Evolutionary conservation across 2,329 filamentous ascomycete species (phyloP), one percentile per base, ranked within the genome.

Genomic region (Hypocreales sp.): DNA sequence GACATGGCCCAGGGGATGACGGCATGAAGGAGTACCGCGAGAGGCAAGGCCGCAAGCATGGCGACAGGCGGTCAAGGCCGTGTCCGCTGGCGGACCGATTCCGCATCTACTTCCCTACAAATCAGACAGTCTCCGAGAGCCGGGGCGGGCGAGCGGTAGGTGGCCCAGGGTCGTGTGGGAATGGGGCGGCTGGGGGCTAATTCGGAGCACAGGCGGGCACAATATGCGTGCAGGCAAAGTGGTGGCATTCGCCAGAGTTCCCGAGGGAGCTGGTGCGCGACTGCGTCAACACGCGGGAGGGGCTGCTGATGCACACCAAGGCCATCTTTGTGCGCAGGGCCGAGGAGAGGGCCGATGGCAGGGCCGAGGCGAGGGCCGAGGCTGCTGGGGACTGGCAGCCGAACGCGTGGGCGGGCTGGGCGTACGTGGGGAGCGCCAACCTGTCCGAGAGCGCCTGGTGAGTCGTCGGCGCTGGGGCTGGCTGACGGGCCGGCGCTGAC

Each of bases 381-480:
- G n/a, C n/a, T 20, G 9, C 22, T 19, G 22, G 27, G 15, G 22
- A 26, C 20, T 40, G 43, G 27, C 30, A 22, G 4, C 15, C 22
- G 9, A 11, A 22, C 10, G 7, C 28, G 12, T 20, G 25, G 22
- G 15, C 35, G 31, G 72, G 73, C 5, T 95, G 82, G 77, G 77
- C 68, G 3, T 95, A 95, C 45, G 56, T 93, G 20, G 90, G 90
- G 11, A 92, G 82, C 40, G 82, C 83, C 7, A 98, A 98, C 52
- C 55, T 93, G 16, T 92, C 84, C 0, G 84, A 94, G 51, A 86
- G 80, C 47, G 90, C 90, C 17, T 98, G 90, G 79, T 83, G 55
- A 60, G 72, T 58, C 20, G n/a, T 27, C 21, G 16, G 10, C 17
- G 8, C 12, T 12, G 15, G 11, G 15, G 31, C 24, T 33, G 24